Base-by-base conservation (phyloP, 2,329 filamentous ascomycete genomes). In the Reticulascus tulasneorum region DNA sequence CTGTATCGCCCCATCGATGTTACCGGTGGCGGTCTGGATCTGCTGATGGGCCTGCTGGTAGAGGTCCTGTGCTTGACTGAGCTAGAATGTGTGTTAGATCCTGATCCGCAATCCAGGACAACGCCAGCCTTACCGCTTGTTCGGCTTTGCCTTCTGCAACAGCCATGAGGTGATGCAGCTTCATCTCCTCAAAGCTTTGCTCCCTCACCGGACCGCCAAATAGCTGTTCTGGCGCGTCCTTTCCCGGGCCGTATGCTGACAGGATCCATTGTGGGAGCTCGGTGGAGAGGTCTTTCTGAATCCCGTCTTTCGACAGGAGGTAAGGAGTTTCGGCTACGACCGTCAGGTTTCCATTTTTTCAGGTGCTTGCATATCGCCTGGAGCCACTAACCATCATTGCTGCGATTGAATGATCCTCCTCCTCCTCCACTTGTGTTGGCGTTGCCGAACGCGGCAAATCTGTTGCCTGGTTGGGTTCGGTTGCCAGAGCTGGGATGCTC, bases 111-210 rank as follows among this genome's bases (percentile, higher is more conserved):
- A 12, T 19, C 6, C 23, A 13, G 13, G 9, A 9, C 23, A 24
- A 24, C 10, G 9, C 23, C 32, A 11, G 13, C 55, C 67, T 37
- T 57, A 77, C 73, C 35, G 72, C 74, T 37, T 66, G 63, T 37
- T 74, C 64, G 10, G 67, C 62, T 37, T 81, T 84, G 2, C 85
- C 84, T 7, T 73, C 54, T 8, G 77, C 73, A 25, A 71, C 66
- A 3, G 77, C 77, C 34, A 56, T 52, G 50, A 80, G 67, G 53
- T 91, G 90, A 54, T 88, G 82, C 16, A 90, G 56, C 32, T 89
- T 77, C 56, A 94, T 75, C 61, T 97, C 91, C 58, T 97, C 91
- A 25, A 85, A 84, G 52, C 88, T 94, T 58, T 89, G 84, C 58
- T 97, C 91, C 13, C 89, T 75, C 6, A 77, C 71, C 28, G 71